Evolutionary conservation across 805 yeast genomes (phyloP).

Genomic region (Cyberlindnera maclurae): DNA sequence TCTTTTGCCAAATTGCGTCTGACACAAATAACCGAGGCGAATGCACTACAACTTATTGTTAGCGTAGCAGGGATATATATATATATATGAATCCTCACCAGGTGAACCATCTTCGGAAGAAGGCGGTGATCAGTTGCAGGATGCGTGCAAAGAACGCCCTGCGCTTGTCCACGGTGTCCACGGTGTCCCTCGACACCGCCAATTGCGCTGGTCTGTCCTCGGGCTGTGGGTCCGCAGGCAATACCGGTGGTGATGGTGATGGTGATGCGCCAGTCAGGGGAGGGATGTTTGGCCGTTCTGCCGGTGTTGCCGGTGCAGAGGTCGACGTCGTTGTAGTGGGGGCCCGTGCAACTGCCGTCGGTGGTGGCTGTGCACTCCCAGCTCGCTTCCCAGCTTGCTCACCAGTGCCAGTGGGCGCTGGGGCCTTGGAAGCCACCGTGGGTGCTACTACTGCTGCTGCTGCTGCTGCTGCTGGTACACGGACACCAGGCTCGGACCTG

Average conservation of each 20-base stretch:
- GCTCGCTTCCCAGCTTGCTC: slow-evolving; percentile 2
- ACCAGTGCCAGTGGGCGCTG: slow-evolving; percentile 1
- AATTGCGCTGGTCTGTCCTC: neutral
- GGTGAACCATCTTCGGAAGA: slow-evolving; percentile 21
- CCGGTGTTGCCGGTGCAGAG: neutral
- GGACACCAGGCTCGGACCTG: too few species aligned
- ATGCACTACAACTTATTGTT: too few species aligned
- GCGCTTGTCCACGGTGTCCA: slow-evolving; percentile 6
- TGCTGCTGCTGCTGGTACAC: slow-evolving; percentile 6
- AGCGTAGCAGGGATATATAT: too few species aligned
- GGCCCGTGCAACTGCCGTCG: slow-evolving; percentile 1
- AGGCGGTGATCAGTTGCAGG: slow-evolving; percentile 18
- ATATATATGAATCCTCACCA: too few species aligned
- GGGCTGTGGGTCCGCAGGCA: neutral
- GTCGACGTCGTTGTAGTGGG: neutral
- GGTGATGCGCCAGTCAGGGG: neutral
- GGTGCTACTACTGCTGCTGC: neutral
- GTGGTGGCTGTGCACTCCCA: neutral
- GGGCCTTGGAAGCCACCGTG: slow-evolving; percentile 3
- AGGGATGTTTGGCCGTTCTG: neutral
- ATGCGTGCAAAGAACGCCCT: slow-evolving; percentile 17
- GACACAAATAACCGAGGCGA: too few species aligned
- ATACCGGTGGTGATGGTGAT: too few species aligned
- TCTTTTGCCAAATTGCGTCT: too few species aligned
- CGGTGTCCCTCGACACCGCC: neutral